A percentile compares a stretch with the other conserved stretches of the same genome.
phyloP scores from a whole-genome alignment of 768 basidiomycete species.

The Mrakia hoshinonis region DNA sequence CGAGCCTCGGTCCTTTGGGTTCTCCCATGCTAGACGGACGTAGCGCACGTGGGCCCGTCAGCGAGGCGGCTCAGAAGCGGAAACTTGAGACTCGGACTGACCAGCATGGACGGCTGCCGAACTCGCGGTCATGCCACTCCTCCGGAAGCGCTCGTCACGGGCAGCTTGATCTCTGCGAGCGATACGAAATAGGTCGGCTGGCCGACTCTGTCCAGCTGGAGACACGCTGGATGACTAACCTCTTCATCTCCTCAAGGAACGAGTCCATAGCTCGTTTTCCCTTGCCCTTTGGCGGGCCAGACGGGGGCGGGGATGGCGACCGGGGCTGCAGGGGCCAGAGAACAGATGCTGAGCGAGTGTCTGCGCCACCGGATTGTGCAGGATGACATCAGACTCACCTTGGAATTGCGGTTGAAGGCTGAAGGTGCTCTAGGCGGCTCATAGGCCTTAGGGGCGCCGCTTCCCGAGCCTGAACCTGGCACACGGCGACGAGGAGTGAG shows the following conservation, averaged over 20 bases:
- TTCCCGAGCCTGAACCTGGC: neutral
- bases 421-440: constrained; percentile 28
- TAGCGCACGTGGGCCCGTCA: too few relatives aligned
- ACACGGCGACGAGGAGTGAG: neutral
- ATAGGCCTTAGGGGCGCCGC: constrained; percentile 23
- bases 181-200: constrained; percentile 22
- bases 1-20: constrained; percentile 62
- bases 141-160: constrained; percentile 67
- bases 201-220: neutral
- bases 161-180: constrained; percentile 76
- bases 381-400: neutral
- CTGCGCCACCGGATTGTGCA: neutral
- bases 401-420: neutral
- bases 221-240: constrained; percentile 44
- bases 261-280: constrained; percentile 94
- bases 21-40: constrained; percentile 90
- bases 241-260: constrained; percentile 93
- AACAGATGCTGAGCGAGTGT: constrained; percentile 29
- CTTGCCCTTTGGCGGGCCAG: constrained; percentile 58
- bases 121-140: constrained; percentile 41
- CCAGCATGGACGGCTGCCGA: constrained; percentile 88
- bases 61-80: neutral
- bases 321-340: constrained; percentile 15
- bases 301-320: constrained; percentile 14
- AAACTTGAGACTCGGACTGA: constrained; percentile 40